These are phyloP conservation scores for Phylloporus sp. DNA, from an alignment of 768 basidiomycete genomes.

Conservation along the genomic window DNA sequence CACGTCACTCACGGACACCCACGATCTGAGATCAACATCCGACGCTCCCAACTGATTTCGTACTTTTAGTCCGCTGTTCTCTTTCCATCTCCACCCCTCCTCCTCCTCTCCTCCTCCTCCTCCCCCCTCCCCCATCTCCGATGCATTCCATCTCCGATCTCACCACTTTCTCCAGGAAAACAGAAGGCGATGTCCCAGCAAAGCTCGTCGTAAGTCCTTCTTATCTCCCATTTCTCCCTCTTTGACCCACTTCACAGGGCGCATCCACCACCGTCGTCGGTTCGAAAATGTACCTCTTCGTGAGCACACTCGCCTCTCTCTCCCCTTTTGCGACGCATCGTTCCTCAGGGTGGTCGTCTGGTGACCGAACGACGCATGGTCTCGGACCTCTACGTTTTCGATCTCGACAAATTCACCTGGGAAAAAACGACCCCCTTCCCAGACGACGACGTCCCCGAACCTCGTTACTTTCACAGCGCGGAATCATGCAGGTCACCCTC, in stretches of 20 bases:
- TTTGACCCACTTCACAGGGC: conserved; percentile 46
- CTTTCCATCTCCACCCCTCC: conserved; percentile 5
- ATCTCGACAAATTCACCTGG: conserved; percentile 81
- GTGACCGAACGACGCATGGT: conserved; percentile 87
- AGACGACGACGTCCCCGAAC: conserved; percentile 68
- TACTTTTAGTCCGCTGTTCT: conserved; percentile 18
- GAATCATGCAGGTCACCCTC: conserved; percentile 58
- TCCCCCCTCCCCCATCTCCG: background rate
- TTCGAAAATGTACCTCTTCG: conserved; percentile 86
- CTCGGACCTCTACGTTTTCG: conserved; percentile 85
- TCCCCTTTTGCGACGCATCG: background rate
- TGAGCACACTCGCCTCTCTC: conserved; percentile 31
- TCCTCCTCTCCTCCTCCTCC: conserved; percentile 3
- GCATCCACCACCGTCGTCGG: conserved; percentile 89
- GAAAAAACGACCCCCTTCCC: conserved; percentile 53
- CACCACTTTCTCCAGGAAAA: conserved; percentile 79
- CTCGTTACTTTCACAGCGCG: conserved; percentile 93
- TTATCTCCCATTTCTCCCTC: background rate
- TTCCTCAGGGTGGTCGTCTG: conserved; percentile 71
- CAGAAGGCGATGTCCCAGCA: conserved; percentile 80
- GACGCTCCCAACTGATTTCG: conserved; percentile 14
- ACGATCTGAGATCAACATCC: conserved; percentile 27
- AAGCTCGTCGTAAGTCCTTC: conserved; percentile 72
- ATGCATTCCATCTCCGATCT: conserved; percentile 88
- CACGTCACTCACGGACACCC: conserved; percentile 18